Conservation (phyloP, 2,329 filamentous ascomycete genomes). For the Ophiostoma sp. region DNA sequence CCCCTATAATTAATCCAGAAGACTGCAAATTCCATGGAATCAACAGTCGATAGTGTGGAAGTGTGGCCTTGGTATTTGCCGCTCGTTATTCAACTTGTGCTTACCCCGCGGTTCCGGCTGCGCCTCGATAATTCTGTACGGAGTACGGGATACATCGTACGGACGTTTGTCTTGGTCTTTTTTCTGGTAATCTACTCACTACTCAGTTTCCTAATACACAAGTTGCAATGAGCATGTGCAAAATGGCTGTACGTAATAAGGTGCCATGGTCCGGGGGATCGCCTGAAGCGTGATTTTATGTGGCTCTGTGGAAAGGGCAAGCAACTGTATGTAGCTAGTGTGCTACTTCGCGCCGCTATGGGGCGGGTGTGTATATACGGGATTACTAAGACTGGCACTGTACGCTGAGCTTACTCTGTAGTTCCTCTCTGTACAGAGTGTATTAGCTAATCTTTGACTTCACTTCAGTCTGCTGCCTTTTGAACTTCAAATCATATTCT, state of each 20-base stretch:
- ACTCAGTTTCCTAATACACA: too few relatives aligned
- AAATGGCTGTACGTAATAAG: neutral
- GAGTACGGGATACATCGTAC: too few relatives aligned
- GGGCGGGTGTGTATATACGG: neutral
- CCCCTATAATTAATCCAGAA: neutral
- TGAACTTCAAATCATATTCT: neutral
- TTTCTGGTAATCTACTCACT: too few relatives aligned
- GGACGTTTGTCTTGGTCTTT: too few relatives aligned
- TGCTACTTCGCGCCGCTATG: neutral
- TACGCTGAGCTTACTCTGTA: neutral
- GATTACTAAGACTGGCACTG: neutral
- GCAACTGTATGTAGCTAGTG: neutral
- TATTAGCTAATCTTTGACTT: neutral
- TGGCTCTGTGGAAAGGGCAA: neutral
- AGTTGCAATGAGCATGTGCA: too few relatives aligned
- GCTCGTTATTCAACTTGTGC: neutral
- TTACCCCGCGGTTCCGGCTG: slow-evolving; percentile 1
- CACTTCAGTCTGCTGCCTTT: neutral
- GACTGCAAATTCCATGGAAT: neutral
- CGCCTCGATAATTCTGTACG: neutral
- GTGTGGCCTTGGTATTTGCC: neutral
- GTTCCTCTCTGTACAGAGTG: neutral
- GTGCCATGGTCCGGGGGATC: slow-evolving; percentile 6
- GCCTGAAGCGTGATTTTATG: slow-evolving; percentile 6
- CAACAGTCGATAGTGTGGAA: too few relatives aligned